phyloP scores from a whole-genome alignment of 768 basidiomycete genomes.

The Mycena chlorophos region DNA sequence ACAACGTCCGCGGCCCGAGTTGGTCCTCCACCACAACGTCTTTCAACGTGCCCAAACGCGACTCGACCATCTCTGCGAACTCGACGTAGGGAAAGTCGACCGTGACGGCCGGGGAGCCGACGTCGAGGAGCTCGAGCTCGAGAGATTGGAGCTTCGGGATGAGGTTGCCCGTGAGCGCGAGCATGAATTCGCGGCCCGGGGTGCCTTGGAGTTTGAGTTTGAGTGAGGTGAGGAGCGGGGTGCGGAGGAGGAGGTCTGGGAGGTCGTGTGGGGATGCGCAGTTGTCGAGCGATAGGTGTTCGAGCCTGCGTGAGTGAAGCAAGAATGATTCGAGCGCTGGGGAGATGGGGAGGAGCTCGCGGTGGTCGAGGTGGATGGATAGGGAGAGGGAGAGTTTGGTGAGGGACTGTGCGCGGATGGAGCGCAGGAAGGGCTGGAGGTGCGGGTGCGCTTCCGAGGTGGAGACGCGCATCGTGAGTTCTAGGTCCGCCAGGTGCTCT shows the following conservation, averaged over 20 bases:
- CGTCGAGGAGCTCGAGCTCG: neutral
- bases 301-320: neutral
- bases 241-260: neutral
- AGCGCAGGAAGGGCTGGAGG: slow-evolving; percentile 3
- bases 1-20: neutral
- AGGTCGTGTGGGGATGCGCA: neutral
- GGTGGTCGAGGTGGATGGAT: neutral
- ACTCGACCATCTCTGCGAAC: neutral
- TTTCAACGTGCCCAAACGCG: neutral
- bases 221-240: neutral
- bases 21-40: neutral
- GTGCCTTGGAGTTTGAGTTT: neutral
- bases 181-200: neutral
- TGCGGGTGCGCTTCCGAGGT: neutral
- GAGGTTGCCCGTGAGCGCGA: neutral
- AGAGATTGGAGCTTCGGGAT: neutral
- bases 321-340: neutral
- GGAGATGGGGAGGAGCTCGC: neutral
- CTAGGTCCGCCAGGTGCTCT: neutral
- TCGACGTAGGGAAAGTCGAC: neutral
- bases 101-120: neutral
- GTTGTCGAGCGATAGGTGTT: neutral
- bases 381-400: slow-evolving; percentile 2
- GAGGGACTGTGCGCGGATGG: neutral
- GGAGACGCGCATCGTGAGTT: neutral